A percentile compares a stretch with the other conserved stretches of the same genome.
phyloP scores from a whole-genome alignment of 495 filamentous ascomycete genomes.

The Bacidia gigantensis region DNA sequence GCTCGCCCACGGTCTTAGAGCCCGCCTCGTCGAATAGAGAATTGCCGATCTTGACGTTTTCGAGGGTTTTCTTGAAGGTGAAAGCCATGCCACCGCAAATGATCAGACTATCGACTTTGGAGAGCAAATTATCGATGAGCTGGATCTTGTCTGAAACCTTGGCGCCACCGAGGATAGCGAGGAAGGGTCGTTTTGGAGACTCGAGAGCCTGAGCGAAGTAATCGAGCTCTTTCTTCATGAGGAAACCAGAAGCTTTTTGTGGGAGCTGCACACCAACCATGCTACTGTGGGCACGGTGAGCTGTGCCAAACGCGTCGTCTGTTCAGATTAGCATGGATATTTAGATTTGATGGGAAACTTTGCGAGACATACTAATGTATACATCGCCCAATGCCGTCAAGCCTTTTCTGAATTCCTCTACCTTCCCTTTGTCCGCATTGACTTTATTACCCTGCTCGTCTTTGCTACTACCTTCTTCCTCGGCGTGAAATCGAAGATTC shows the following conservation, averaged over 20 bases:
- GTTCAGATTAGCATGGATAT: constrained; percentile 14
- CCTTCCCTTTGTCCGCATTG: constrained; percentile 86
- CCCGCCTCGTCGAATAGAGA: constrained; percentile 90
- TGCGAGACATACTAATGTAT: constrained; percentile 68
- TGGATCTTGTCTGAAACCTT: constrained; percentile 99
- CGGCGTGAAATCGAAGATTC: constrained; percentile 94
- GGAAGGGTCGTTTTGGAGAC: constrained; percentile 84
- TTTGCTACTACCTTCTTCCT: constrained; percentile 93
- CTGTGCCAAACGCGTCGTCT: constrained; percentile 99
- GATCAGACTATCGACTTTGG: constrained; percentile 92
- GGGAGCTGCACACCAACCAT: constrained; percentile 96
- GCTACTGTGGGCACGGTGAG: constrained; percentile 93
- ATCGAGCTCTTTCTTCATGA: constrained; percentile 99
- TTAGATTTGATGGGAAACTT: not conserved
- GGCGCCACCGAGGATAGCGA: constrained; percentile 93
- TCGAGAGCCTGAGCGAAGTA: constrained; percentile 98
- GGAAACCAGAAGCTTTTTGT: constrained; percentile 91
- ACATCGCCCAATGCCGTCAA: constrained; percentile 90
- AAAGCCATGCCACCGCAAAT: constrained; percentile 98
- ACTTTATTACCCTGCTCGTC: constrained; percentile 90
- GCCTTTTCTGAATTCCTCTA: constrained; percentile 86
- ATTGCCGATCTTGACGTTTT: constrained; percentile 80
- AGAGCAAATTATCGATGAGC: constrained; percentile 94
- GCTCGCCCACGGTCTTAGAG: constrained; percentile 74
- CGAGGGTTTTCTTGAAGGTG: constrained; percentile 98